Evolutionary conservation across 148 eudicot species (phyloP), one percentile per base, ranked within the genome.

Genomic region (Amaranthus cruentus): DNA sequence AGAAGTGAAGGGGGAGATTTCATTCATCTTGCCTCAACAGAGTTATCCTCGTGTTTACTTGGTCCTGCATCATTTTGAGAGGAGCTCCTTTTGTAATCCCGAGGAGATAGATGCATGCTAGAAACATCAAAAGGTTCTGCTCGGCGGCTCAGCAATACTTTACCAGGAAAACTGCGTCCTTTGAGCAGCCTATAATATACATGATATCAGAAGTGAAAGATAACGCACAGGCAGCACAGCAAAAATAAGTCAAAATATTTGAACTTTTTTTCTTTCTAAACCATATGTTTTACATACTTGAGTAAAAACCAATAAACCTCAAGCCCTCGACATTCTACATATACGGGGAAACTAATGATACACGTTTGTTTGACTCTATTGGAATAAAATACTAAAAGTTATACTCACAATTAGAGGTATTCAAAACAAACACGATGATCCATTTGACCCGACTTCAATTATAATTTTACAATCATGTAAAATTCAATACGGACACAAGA

Each of bases 141-240:
- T 43, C 87, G 84, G 73, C 96, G 90, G 43, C 92, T 92, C 75
- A 92, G 77, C 76, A 92, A 80, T 49, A 95, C 90, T 83, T 91
- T 91, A n/a, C 99, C 99, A 62, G 99, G 99, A 56, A 91, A 91
- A 78, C 88, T 95, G 66, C 96, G 96, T 58, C 99, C 99, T 82
- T 91, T 95, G 66, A 90, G 93, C 73, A 90, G 76, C 92, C 99
- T 95, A 69, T 67, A 67, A 81, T 58, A 55, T 63, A 68, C 21
- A 28, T 28, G 50, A 79, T 55, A 56, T 11, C 7, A 44, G 21
- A 69, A 57, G 58, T 74, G 42, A 68, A 59, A 47, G 53, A 65
- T 58, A 43, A 68, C 6, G 10, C 63, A 65, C 28, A 53, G 11
- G 62, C 57, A 55, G 6, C n/a, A 55, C 13, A 28, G 38, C 38